These are phyloP conservation scores for Globisporangium spinosum DNA, from an alignment of 352 stramenopile genomes.

Conservation along the genomic window DNA sequence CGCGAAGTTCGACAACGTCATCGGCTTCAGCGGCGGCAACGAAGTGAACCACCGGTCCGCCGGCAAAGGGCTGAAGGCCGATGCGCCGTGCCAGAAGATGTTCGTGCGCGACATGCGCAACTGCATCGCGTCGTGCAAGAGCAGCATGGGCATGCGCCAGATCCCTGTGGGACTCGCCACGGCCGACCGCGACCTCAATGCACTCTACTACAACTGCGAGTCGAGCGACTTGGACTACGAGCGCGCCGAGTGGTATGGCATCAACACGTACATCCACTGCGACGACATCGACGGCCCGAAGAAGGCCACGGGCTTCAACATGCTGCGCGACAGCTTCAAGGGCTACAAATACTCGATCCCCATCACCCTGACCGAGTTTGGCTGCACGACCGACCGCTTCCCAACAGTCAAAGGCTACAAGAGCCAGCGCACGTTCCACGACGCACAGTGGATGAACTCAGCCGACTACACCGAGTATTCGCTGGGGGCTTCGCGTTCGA, in stretches of 20 bases:
- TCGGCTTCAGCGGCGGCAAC: conserved; percentile 78
- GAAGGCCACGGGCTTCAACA: conserved; percentile 52
- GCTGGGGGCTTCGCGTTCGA: conserved; percentile 71
- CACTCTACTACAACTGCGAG: conserved; percentile 83
- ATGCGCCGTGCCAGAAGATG: conserved; percentile 87
- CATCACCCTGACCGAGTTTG: conserved; percentile 59
- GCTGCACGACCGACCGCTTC: conserved; percentile 42
- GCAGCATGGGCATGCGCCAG: conserved; percentile 37
- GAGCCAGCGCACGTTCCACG: conserved; percentile 72
- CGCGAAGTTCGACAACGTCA: conserved; percentile 77
- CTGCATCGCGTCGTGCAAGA: conserved; percentile 53
- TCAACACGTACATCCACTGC: conserved; percentile 85
- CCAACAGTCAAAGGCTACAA: conserved; percentile 58
- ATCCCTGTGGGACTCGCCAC: conserved; percentile 76
- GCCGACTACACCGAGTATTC: conserved; percentile 52
- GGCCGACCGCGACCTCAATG: conserved; percentile 56
- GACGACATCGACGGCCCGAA: conserved; percentile 40
- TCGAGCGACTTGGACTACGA: conserved; percentile 64
- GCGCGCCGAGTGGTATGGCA: conserved; percentile 80
- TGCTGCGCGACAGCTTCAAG: conserved; percentile 55
- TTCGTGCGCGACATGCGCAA: conserved; percentile 85
- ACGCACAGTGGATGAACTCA: conserved; percentile 58
- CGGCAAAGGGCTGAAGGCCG: conserved; percentile 40
- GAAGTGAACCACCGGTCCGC: conserved; percentile 74
- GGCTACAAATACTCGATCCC: conserved; percentile 58